Base-by-base conservation (phyloP, 1,284 basidiomycete species). In the Heterobasidion irregulare region DNA sequence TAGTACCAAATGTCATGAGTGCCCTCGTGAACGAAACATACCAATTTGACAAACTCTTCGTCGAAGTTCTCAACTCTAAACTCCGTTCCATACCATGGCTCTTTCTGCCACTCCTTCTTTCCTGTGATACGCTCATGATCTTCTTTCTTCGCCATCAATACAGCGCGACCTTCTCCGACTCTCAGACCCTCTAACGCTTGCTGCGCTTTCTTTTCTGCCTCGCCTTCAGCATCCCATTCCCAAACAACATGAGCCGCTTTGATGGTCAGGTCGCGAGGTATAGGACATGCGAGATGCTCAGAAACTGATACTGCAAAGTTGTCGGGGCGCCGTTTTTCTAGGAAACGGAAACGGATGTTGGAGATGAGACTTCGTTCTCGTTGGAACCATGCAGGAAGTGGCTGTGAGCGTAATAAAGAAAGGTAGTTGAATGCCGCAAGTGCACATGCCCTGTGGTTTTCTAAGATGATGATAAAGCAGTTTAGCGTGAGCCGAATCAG, bases 391-490 rank as follows among this genome's bases (percentile, higher is more conserved):
- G 80, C 67, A 16, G 88, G 80, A 45, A 96, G 82, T 6, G 80
- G 73, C 6, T 86, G 83, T 18, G 82, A 77, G 41, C 82, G 79
- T 16, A 99, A 78, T 18, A 99, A 79, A 9, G 86, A 78, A 58
- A 99, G 79, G 72, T 98, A 99, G 65, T 94, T 91, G 79, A 92
- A 95, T 13, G 88, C 74, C 13, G 84, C 77, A 34, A 86, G 72
- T 10, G 91, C 76, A 45, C 94, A 84, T 19, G 84, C 78, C 47
- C 84, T 80, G 70, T 97, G 85, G 65, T 96, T 83, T 63, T 82
- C 89, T 92, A 65, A n/a, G 6, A n/a, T 18, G 33, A 2, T 8
- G 48, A 53, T 54, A 48, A 52, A 50, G 18, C 49, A 58, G 19
- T 41, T 18, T 19, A 50, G 16, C 16, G 34, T 16, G 32, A 53